Evolutionary conservation across 1,284 basidiomycete species (phyloP), one percentile per base, ranked within the genome.

Genomic region (Ganoderma resinaceum): DNA sequence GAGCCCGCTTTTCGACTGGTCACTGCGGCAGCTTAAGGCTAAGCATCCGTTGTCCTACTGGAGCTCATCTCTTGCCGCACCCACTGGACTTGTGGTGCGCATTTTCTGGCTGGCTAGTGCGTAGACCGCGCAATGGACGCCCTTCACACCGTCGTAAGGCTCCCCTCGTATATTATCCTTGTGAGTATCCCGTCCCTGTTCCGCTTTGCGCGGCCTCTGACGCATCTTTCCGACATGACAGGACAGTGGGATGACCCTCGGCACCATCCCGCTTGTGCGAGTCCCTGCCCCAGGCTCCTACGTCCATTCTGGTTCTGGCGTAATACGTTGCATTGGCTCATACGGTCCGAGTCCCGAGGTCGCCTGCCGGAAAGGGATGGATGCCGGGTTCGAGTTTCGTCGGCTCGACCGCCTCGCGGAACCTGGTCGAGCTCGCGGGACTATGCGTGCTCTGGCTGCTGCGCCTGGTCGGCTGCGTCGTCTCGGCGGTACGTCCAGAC

Each of bases 401-500:
- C 35, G 53, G 52, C 5, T 72, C 71, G 26, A 53, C 62, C 7
- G 63, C 52, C 79, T 82, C 67, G 9, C 66, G 58, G 40, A 72
- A 72, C 61, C 65, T 78, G 12, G 83, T 82, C 20, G 91, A 92
- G 73, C 79, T 89, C 18, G 78, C 87, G 9, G 86, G 84, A 1
- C 83, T 92, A 8, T 80, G 81, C 33, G 61, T 91, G 20, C 80
- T 93, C 40, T 92, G 89, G 85, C 61, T 92, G 37, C 85, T 92
- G 72, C 91, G 89, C 88, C 81, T 92, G 8, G 81, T 89, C 33
- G 91, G 91, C 20, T 85, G 87, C 23, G 85, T 82, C 12, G 78
- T 89, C 46, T 85, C 91, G 0, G 87, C 85, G 0, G 91, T 91
- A 76, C 69, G 88, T 81, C 8, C 59, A 2, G 12, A 0, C 8